Evolutionary conservation across 1,284 basidiomycete species (phyloP).

Genomic region (Athelia psychrophila): DNA sequence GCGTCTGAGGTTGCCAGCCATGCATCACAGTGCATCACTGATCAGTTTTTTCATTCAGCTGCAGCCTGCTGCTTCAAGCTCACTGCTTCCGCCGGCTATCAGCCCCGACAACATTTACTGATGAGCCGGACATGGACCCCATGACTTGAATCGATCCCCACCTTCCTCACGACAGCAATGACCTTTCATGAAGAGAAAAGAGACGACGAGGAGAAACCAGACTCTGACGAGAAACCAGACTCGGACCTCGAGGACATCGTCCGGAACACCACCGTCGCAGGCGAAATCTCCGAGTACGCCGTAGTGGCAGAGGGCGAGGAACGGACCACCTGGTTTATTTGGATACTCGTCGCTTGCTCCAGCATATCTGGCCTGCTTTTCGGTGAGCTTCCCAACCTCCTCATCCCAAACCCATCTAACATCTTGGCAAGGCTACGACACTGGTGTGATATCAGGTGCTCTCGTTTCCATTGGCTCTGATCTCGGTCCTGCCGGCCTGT

Average conservation of each 20-base stretch:
- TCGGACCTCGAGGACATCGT: constrained; percentile 17
- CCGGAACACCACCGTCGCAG: constrained; percentile 32
- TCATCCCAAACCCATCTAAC: constrained; percentile 1
- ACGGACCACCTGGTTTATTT: constrained; percentile 66
- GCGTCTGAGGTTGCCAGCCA: no score
- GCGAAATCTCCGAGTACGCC: constrained; percentile 57
- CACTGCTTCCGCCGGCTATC: no score
- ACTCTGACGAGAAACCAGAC: not conserved
- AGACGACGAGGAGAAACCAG: no score
- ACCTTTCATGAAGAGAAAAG: no score
- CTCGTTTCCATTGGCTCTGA: constrained; percentile 72
- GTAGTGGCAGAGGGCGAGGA: constrained; percentile 72
- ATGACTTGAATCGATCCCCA: no score
- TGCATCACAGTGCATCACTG: no score
- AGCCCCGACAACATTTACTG: no score
- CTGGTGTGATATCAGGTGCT: constrained; percentile 76
- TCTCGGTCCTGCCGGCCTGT: constrained; percentile 56
- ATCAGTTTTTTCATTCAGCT: no score
- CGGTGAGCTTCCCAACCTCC: constrained; percentile 40
- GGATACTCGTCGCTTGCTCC: constrained; percentile 63
- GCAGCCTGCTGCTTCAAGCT: no score
- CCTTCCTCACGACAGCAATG: no score
- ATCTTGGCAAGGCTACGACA: constrained; percentile 64
- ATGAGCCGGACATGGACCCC: no score
- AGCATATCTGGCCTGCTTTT: constrained; percentile 78